These are phyloP conservation scores for Sporobolomyces pararoseus DNA, from an alignment of 768 basidiomycete species.

Conservation along the genomic window DNA sequence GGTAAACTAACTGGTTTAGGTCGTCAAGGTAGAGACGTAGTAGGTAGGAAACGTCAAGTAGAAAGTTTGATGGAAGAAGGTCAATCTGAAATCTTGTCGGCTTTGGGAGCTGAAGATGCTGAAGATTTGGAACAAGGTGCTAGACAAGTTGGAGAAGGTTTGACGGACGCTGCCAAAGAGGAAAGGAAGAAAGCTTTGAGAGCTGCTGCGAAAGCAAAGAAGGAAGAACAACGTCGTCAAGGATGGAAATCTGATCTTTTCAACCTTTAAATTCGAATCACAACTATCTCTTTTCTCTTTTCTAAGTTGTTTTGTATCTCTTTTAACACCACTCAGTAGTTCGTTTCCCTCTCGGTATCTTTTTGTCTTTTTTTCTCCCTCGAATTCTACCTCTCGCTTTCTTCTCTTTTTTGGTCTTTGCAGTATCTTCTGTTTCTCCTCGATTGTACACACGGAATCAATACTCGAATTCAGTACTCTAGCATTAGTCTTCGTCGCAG, in stretches of 20 bases:
- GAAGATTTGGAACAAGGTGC: constrained; percentile 43
- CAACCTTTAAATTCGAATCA: constrained; percentile 12
- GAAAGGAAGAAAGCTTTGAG: constrained; percentile 45
- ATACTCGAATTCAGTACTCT: too few relatives aligned
- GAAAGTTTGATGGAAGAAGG: constrained; percentile 47
- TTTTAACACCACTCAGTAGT: too few relatives aligned
- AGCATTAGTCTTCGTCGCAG: too few relatives aligned
- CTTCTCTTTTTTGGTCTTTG: too few relatives aligned
- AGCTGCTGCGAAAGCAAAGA: constrained; percentile 3
- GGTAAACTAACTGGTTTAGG: constrained; percentile 19
- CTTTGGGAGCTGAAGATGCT: constrained; percentile 46
- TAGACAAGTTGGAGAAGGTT: constrained; percentile 41
- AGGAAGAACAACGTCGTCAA: constrained; percentile 15
- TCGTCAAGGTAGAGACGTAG: constrained; percentile 46
- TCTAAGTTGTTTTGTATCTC: neutral
- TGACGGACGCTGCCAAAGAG: constrained; percentile 46
- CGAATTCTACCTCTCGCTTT: too few relatives aligned
- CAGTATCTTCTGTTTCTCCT: too few relatives aligned
- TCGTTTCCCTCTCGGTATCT: too few relatives aligned
- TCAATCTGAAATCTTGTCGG: constrained; percentile 42
- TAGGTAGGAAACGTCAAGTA: constrained; percentile 46
- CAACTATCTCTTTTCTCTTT: neutral
- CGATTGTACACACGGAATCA: too few relatives aligned
- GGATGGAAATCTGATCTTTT: constrained; percentile 36
- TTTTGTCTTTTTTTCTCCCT: too few relatives aligned